These are phyloP conservation scores for Penicillium egyptiacum DNA, from an alignment of 495 filamentous ascomycete species.

Conservation along the genomic window DNA sequence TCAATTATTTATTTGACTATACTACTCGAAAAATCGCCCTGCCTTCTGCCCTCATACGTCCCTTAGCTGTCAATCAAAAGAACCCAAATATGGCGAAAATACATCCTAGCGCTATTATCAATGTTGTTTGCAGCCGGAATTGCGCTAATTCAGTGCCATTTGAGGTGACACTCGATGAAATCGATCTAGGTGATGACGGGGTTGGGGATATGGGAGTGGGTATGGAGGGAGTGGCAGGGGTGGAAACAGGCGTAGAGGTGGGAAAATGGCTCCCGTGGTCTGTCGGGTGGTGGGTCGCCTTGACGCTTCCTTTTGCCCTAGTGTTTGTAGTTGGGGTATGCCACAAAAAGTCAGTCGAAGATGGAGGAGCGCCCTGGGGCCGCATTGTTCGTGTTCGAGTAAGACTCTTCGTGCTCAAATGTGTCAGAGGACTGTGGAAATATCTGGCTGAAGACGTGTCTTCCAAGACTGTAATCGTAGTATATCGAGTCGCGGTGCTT, in stretches of 20 bases:
- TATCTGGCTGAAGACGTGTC: not conserved
- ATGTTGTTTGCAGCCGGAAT: not conserved
- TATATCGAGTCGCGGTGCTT: conserved; percentile 1
- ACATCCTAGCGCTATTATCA: conserved; percentile 1
- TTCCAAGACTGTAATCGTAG: not conserved
- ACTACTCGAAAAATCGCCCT: not conserved
- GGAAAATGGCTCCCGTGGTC: not conserved
- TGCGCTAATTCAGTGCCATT: not conserved
- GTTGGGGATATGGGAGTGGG: not conserved
- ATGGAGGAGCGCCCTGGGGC: not conserved
- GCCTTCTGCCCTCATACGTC: not conserved
- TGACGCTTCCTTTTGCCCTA: conserved; percentile 1
- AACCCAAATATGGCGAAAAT: not conserved
- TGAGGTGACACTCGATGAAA: not conserved
- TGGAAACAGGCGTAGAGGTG: not conserved
- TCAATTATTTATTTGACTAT: not conserved
- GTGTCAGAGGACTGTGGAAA: not conserved
- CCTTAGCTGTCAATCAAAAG: not conserved
- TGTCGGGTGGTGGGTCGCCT: not conserved
- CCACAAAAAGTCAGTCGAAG: conserved; percentile 1
- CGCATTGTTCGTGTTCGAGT: not conserved
- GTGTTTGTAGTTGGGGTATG: conserved; percentile 1
- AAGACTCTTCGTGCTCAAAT: not conserved
- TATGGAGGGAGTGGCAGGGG: not conserved
- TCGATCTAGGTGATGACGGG: conserved; percentile 1